A percentile compares a stretch with the other conserved stretches of the same genome.
Conservation (phyloP, 345 rosid genomes). For the Acer saccharum region DNA sequence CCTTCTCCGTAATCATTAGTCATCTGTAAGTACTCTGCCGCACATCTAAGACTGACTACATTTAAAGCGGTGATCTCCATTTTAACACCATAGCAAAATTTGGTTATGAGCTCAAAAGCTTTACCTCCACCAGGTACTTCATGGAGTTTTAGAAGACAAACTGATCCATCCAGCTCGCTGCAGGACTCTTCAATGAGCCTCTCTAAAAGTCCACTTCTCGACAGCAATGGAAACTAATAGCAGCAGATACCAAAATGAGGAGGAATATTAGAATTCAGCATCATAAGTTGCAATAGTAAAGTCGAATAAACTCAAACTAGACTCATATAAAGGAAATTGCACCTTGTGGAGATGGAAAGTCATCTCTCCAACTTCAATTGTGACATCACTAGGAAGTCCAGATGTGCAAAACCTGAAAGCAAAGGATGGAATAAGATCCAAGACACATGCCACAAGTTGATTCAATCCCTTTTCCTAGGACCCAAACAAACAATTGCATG, state of each 20-base stretch:
- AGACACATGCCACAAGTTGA: neutral
- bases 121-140: constrained; percentile 76
- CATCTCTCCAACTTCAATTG: constrained; percentile 59
- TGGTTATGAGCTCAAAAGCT: constrained; percentile 56
- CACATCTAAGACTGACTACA: constrained; percentile 67
- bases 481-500: neutral
- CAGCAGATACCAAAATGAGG: neutral
- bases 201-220: constrained; percentile 63
- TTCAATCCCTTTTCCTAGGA: too few relatives aligned
- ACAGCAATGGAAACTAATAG: constrained; percentile 70
- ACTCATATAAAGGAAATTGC: neutral
- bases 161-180: constrained; percentile 36
- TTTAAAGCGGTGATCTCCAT: constrained; percentile 59
- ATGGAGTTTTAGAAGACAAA: constrained; percentile 48
- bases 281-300: neutral
- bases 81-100: constrained; percentile 69
- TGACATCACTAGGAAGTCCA: constrained; percentile 77
- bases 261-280: neutral
- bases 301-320: neutral
- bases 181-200: constrained; percentile 50
- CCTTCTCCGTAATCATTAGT: constrained; percentile 64
- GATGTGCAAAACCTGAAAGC: constrained; percentile 60
- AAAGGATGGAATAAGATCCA: constrained; percentile 16
- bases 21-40: constrained; percentile 72
- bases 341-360: constrained; percentile 90